Conservation (phyloP, 1,284 basidiomycete genomes). For the Pseudozyma thailandica region DNA sequence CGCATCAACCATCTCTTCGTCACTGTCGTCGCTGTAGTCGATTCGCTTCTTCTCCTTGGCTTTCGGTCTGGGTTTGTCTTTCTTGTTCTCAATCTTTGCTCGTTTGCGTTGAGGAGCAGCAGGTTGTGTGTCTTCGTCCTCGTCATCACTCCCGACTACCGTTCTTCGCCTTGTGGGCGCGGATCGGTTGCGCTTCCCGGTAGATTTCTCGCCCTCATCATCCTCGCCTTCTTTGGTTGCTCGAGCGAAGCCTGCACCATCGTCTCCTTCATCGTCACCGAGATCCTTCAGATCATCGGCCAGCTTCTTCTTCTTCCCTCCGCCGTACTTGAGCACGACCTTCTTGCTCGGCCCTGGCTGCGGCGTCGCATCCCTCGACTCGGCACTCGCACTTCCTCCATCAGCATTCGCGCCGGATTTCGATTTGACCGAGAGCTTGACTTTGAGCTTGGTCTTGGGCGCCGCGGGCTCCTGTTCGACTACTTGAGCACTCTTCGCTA, state of each 20-base stretch:
- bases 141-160: constrained; percentile 26
- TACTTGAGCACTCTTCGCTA: neutral
- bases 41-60: constrained; percentile 4
- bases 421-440: constrained; percentile 9
- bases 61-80: constrained; percentile 2
- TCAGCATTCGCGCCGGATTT: neutral
- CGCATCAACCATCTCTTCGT: constrained; percentile 32
- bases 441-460: constrained; percentile 18
- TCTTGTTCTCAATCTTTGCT: neutral
- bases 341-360: constrained; percentile 24
- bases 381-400: constrained; percentile 13
- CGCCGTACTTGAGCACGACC: constrained; percentile 12
- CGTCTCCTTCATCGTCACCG: constrained; percentile 11
- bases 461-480: neutral
- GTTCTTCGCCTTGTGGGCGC: constrained; percentile 13
- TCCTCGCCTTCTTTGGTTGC: neutral
- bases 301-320: constrained; percentile 9
- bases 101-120: constrained; percentile 27
- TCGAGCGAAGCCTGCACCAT: neutral
- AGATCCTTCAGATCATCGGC: constrained; percentile 26
- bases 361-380: constrained; percentile 17
- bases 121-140: constrained; percentile 5
- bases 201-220: neutral
- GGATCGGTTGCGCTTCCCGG: constrained; percentile 13
- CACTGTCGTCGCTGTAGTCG: constrained; percentile 30